Evolutionary conservation across 345 rosid species (phyloP).

Genomic region (Laguncularia racemosa): DNA sequence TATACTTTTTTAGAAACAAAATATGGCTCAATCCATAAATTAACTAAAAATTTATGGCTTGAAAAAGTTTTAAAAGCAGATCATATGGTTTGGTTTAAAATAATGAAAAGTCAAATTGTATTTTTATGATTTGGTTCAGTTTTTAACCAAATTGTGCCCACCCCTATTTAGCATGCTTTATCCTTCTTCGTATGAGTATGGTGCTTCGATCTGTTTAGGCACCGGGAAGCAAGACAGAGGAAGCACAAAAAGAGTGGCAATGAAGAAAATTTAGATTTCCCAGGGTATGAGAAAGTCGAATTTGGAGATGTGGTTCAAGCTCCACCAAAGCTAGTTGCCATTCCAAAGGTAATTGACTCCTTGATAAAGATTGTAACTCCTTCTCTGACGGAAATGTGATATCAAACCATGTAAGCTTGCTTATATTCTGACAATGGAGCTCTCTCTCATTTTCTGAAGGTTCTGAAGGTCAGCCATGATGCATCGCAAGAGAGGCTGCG

Average conservation of each 20-base stretch:
- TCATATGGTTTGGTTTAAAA: no score
- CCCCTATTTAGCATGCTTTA: not conserved
- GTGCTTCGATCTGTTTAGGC: constrained; percentile 24
- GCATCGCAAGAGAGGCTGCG: constrained; percentile 72
- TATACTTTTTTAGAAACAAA: no score
- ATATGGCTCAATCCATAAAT: no score
- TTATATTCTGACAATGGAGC: constrained; percentile 2
- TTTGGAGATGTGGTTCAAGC: constrained; percentile 90
- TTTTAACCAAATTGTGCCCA: no score
- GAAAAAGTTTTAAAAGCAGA: no score
- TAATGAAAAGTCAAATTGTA: no score
- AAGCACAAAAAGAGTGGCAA: constrained; percentile 40
- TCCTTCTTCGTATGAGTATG: not conserved
- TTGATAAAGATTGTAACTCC: constrained; percentile 4
- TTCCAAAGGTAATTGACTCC: constrained; percentile 50
- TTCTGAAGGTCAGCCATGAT: constrained; percentile 27
- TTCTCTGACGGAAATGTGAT: not conserved
- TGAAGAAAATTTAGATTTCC: constrained; percentile 49
- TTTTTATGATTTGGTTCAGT: no score
- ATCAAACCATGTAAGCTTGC: not conserved
- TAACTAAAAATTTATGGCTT: no score
- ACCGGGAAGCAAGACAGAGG: constrained; percentile 66
- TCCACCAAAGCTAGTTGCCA: constrained; percentile 57
- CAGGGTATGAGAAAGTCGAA: constrained; percentile 51
- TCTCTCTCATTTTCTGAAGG: constrained; percentile 25